These are phyloP conservation scores for Geotrichum klebahnii DNA, from an alignment of 1,139 yeast species.

Conservation along the genomic window DNA sequence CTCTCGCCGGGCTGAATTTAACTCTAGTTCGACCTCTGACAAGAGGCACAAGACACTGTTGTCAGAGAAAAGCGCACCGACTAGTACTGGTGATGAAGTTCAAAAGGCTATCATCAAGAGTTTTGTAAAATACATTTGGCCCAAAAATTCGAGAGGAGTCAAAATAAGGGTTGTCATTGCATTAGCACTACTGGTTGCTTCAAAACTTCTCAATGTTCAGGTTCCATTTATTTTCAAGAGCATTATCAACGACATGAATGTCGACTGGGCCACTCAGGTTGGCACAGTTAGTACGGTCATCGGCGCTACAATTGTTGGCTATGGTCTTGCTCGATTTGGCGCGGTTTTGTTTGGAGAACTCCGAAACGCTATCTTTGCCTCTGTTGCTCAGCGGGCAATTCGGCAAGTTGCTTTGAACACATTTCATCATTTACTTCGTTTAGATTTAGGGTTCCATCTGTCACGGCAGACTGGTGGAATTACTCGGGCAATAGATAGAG, in stretches of 20 bases:
- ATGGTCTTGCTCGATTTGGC: slow-evolving; percentile 92
- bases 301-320: slow-evolving; percentile 75
- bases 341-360: slow-evolving; percentile 91
- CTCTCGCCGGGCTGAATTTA: slow-evolving; percentile 2
- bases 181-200: slow-evolving; percentile 62
- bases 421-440: slow-evolving; percentile 71
- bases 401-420: slow-evolving; percentile 86
- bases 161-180: slow-evolving; percentile 76
- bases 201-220: slow-evolving; percentile 85
- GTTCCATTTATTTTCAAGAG: slow-evolving; percentile 92
- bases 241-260: slow-evolving; percentile 87
- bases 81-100: slow-evolving; percentile 19
- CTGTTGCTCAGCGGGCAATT: slow-evolving; percentile 95
- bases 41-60: slow-evolving; percentile 17
- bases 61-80: slow-evolving; percentile 15
- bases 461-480: slow-evolving; percentile 93
- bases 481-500: slow-evolving; percentile 94
- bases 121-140: slow-evolving; percentile 81
- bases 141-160: slow-evolving; percentile 63
- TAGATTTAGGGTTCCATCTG: slow-evolving; percentile 87
- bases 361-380: slow-evolving; percentile 90
- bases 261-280: slow-evolving; percentile 69
- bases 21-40: slow-evolving; percentile 16
- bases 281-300: slow-evolving; percentile 55
- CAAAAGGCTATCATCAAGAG: slow-evolving; percentile 34